A percentile compares a stretch with the other conserved stretches of the same genome.
phyloP scores from a whole-genome alignment of 164 flowering plant species.

The Macadamia tetraphylla region DNA sequence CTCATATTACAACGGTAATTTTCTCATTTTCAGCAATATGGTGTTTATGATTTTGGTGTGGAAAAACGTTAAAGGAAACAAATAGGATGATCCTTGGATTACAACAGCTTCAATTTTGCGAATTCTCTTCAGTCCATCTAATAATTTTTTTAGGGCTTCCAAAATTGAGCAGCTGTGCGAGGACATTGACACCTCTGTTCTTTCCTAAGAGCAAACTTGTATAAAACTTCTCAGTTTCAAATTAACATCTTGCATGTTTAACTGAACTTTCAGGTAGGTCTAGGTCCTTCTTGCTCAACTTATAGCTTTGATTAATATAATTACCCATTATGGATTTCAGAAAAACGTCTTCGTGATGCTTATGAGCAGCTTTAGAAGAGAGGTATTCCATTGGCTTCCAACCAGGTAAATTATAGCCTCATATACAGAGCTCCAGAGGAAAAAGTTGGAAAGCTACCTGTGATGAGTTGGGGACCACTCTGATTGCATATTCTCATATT shows the following conservation, averaged over 20 bases:
- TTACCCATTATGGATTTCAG: constrained; percentile 26
- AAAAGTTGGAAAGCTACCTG: constrained; percentile 91
- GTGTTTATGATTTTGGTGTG: background rate
- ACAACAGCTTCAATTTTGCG: background rate
- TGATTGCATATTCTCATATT: constrained; percentile 94
- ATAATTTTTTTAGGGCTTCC: too few species aligned
- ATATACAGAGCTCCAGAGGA: constrained; percentile 88
- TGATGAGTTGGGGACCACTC: constrained; percentile 89
- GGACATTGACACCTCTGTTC: too few species aligned
- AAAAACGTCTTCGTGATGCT: constrained; percentile 83
- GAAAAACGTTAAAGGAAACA: background rate
- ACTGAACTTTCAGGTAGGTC: background rate
- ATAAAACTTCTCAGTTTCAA: too few species aligned
- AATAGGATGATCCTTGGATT: background rate
- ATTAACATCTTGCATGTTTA: background rate
- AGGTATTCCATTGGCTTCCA: constrained; percentile 90
- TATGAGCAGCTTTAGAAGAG: constrained; percentile 67
- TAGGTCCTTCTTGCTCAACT: background rate
- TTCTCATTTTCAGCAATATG: background rate
- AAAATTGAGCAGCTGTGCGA: too few species aligned
- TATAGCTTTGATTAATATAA: background rate
- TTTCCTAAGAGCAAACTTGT: too few species aligned
- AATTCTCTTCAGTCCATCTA: too few species aligned
- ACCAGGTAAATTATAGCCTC: constrained; percentile 97
- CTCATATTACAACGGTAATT: constrained; percentile 81